Conservation (phyloP, 169 alveolate species). For the Amoebophrya sp. region DNA sequence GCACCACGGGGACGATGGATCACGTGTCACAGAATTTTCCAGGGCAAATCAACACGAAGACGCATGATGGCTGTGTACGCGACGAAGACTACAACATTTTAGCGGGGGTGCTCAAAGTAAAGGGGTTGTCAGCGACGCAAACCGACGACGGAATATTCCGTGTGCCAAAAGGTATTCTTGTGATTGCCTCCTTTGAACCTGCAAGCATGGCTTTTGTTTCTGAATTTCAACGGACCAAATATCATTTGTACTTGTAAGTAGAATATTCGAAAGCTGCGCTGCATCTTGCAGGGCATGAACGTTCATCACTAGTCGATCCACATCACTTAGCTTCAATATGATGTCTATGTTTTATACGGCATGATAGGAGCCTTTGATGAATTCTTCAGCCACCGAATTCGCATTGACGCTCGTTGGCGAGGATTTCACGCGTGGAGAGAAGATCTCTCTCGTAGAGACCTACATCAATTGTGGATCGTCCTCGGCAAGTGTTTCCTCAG, state of each 20-base stretch:
- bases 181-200: no score
- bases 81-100: not conserved
- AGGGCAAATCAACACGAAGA: not conserved
- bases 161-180: not conserved
- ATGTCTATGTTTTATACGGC: no score
- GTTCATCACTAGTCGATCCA: no score
- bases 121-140: not conserved
- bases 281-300: no score
- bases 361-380: no score
- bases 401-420: not conserved
- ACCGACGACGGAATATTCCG: not conserved
- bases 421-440: not conserved
- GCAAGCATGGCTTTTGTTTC: no score
- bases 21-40: not conserved
- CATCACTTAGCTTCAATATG: no score
- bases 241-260: no score
- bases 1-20: not conserved
- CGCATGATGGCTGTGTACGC: not conserved
- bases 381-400: no score
- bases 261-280: no score
- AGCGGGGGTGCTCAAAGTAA: not conserved
- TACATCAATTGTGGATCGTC: not conserved
- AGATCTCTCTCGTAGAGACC: not conserved
- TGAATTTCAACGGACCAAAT: no score
- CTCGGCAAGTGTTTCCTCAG: not conserved